phyloP scores from a whole-genome alignment of 495 filamentous ascomycete genomes.

The Bombardia bombarda region DNA sequence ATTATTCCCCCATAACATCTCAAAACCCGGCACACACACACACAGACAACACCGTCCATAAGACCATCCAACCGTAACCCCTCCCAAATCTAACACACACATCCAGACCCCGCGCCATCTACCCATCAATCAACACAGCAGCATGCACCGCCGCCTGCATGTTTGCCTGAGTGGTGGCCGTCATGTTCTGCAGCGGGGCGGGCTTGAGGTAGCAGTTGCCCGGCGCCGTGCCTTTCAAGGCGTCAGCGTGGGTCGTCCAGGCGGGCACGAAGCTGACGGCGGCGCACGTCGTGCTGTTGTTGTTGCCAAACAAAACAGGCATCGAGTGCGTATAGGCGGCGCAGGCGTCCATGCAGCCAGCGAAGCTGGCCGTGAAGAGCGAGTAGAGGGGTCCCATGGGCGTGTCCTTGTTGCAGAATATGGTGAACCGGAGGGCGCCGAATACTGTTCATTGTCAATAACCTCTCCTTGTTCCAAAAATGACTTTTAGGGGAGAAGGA shows the following conservation, averaged over 20 bases:
- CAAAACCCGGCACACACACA: no score
- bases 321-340: constrained; percentile 31
- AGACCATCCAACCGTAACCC: no score
- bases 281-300: constrained; percentile 26
- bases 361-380: constrained; percentile 33
- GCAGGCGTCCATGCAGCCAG: constrained; percentile 41
- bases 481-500: not conserved
- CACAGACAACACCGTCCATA: no score
- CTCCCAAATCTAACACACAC: no score
- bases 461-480: not conserved
- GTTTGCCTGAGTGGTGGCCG: no score
- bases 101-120: no score
- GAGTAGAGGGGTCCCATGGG: constrained; percentile 20
- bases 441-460: constrained; percentile 20
- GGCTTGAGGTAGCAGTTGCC: constrained; percentile 42
- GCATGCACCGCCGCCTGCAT: no score
- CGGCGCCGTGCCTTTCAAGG: constrained; percentile 19
- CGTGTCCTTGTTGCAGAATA: constrained; percentile 34
- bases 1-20: no score
- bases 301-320: constrained; percentile 15
- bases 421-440: constrained; percentile 22
- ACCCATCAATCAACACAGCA: no score
- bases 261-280: constrained; percentile 36
- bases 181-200: constrained; percentile 28
- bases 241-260: constrained; percentile 30